Base-by-base conservation (phyloP, 306 rosid genomes). In the Begonia masoniana region DNA sequence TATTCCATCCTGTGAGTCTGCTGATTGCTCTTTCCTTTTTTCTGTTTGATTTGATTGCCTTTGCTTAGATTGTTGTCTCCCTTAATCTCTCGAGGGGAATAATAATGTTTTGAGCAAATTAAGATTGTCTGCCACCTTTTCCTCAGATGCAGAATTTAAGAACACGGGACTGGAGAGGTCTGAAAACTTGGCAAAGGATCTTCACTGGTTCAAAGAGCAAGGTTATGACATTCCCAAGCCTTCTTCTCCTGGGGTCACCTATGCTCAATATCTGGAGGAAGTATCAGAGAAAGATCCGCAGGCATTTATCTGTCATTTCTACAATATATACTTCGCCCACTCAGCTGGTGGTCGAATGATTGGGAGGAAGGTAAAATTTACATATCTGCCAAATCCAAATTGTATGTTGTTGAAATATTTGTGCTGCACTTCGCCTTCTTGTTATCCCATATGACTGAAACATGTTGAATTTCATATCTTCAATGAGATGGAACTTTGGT, bases 261-360 rank as follows among this genome's bases (percentile, higher is more conserved):
- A 92, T 65, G 76, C 93, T 0, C 63, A 77, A 17, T 81, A 77
- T 77, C 95, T 92, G 21, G 81, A 68, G 58, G 95, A 86, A 46
- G 59, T 92, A 48, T 79, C 96, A 0, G 83, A 75, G 56, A 77
- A 72, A 6, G 93, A 92, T 71, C 83, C 87, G 46, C 99, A 86
- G 68, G 95, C 96, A 52, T 86, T 92, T 73, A 58, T 92, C 24
- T 92, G 96, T 78, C 99, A 92, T 72, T 92, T 86, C 57, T 92
- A 92, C 73, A 92, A 92, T 67, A 70, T 72, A 53, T 92, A 86
- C 82, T 92, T 92, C 58, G 99, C 99, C 51, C 99, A 92, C 66
- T 36, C 88, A 10, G 99, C 99, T 48, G 99, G 99, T 12, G 99
- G 99, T 56, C 82, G 99, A 62, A 86, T 86, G 95, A 86, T 92